A percentile compares a stretch with the other conserved stretches of the same genome.
These are phyloP conservation scores for Clonostachys rhizophaga DNA, from an alignment of 2,329 filamentous ascomycete genomes.

Conservation along the genomic window DNA sequence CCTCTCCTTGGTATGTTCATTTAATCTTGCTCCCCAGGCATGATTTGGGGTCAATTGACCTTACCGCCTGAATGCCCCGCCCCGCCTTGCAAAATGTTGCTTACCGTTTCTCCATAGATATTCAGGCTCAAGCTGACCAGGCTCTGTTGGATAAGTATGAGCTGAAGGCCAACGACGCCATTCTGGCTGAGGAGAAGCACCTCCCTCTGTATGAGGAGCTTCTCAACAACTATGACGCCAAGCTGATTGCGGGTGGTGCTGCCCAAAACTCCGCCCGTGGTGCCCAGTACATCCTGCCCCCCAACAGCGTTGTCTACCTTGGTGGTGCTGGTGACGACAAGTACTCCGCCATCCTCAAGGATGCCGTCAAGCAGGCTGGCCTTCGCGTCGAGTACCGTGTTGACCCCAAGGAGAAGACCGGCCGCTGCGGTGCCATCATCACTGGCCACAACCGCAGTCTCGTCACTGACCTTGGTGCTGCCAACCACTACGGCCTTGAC, in stretches of 20 bases:
- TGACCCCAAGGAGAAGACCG: constrained; percentile 78
- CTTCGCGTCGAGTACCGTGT: constrained; percentile 93
- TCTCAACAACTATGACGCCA: constrained; percentile 85
- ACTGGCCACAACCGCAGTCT: constrained; percentile 94
- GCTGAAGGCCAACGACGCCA: constrained; percentile 94
- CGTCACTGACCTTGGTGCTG: constrained; percentile 91
- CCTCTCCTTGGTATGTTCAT: constrained; percentile 75
- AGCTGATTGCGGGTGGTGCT: constrained; percentile 91
- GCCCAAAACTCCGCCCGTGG: constrained; percentile 97
- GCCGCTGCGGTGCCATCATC: constrained; percentile 93
- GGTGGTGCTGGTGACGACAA: constrained; percentile 95
- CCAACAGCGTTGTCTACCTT: constrained; percentile 87
- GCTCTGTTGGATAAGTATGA: constrained; percentile 87
- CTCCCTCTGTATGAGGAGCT: constrained; percentile 88
- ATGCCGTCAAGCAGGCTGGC: constrained; percentile 82
- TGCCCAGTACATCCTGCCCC: constrained; percentile 89
- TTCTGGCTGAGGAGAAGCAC: constrained; percentile 92
- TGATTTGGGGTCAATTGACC: background rate
- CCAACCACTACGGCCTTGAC: constrained; percentile 94
- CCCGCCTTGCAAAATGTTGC: background rate
- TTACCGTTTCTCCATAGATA: constrained; percentile 52
- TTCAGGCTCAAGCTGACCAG: constrained; percentile 81
- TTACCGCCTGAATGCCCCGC: background rate
- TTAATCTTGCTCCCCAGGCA: background rate
- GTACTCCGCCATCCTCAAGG: constrained; percentile 82